Conservation (phyloP, 352 stramenopile genomes). For the Phytophthora constricta region DNA sequence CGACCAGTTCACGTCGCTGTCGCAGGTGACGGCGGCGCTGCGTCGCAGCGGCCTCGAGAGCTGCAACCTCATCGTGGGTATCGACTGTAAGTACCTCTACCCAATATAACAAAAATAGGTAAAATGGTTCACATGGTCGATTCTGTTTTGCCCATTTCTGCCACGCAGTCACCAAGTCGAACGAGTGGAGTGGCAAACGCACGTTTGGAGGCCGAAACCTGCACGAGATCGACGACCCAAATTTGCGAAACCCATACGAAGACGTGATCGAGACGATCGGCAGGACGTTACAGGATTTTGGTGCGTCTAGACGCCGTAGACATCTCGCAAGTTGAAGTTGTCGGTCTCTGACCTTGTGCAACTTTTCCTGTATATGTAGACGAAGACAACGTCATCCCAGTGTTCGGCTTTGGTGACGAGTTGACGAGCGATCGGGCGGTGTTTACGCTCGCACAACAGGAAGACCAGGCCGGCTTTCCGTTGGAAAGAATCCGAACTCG, state of each 20-base stretch:
- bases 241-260: conserved; percentile 77
- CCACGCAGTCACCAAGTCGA: conserved; percentile 84
- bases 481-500: conserved; percentile 70
- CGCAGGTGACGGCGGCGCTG: conserved; percentile 76
- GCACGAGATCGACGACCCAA: conserved; percentile 65
- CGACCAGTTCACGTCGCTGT: conserved; percentile 73
- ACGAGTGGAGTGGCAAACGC: conserved; percentile 88
- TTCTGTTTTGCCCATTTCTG: neutral
- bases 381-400: conserved; percentile 86
- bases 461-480: conserved; percentile 52
- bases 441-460: conserved; percentile 67
- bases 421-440: conserved; percentile 80
- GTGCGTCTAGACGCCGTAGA: conserved; percentile 37
- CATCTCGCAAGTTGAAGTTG: neutral
- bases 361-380: conserved; percentile 55
- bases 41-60: conserved; percentile 79
- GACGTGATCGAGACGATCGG: conserved; percentile 87
- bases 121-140: conserved; percentile 5
- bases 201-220: conserved; percentile 78
- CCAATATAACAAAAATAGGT: neutral
- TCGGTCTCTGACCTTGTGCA: conserved; percentile 8
- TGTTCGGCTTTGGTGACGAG: conserved; percentile 87
- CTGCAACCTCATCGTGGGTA: conserved; percentile 86
- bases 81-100: conserved; percentile 74
- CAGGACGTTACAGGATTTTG: conserved; percentile 74